phyloP scores from a whole-genome alignment of 306 rosid species.

The Dalbergia cultrata region DNA sequence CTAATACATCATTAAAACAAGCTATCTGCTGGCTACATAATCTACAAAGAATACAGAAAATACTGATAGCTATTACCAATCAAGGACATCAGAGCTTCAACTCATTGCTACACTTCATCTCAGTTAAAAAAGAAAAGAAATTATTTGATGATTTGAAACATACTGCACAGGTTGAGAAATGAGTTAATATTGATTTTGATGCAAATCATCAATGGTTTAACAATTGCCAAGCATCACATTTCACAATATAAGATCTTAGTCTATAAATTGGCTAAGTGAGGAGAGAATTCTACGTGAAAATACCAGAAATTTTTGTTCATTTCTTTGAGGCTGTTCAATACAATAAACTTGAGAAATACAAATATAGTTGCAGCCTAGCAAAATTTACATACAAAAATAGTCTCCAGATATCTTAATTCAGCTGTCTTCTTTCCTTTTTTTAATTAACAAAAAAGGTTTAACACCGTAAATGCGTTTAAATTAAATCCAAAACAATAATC shows the following conservation, averaged over 20 bases:
- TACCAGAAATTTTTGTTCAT: not conserved
- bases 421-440: not conserved
- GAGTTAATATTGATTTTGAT: constrained; percentile 1
- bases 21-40: not conserved
- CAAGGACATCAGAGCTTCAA: constrained; percentile 10
- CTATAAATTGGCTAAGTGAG: constrained; percentile 7
- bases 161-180: not conserved
- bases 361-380: not conserved
- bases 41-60: constrained; percentile 1
- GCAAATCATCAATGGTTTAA: constrained; percentile 17
- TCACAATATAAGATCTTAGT: constrained; percentile 4
- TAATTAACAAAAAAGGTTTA: not conserved
- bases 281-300: constrained; percentile 2
- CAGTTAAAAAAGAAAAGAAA: not conserved
- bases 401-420: not conserved
- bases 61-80: not conserved
- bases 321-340: constrained; percentile 2
- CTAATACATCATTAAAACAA: not conserved
- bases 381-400: constrained; percentile 15
- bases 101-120: constrained; percentile 13
- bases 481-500: not conserved
- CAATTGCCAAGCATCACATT: constrained; percentile 14
- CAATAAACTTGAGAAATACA: constrained; percentile 1
- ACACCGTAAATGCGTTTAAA: too few relatives aligned
- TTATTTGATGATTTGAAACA: not conserved